These are phyloP conservation scores for Yamadazyma epiphylla DNA, from an alignment of 1,139 yeast species.

Conservation along the genomic window DNA sequence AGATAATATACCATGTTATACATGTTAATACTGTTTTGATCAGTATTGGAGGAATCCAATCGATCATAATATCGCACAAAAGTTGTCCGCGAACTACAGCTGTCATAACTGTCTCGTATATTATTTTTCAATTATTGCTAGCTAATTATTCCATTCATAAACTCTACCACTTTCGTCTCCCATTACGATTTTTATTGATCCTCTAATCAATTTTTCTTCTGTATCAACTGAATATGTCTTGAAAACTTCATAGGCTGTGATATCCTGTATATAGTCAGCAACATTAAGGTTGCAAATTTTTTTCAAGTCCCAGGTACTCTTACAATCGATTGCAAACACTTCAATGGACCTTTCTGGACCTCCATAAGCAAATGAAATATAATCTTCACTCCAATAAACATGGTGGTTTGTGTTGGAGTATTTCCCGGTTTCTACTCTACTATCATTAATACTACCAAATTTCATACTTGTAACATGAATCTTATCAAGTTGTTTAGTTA, in stretches of 20 bases:
- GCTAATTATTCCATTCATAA: conserved; percentile 20
- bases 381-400: conserved; percentile 37
- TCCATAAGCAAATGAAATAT: conserved; percentile 19
- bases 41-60: conserved; percentile 27
- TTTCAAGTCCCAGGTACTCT: conserved; percentile 19
- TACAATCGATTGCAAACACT: conserved; percentile 1
- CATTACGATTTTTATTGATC: conserved; percentile 25
- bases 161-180: conserved; percentile 43
- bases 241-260: conserved; percentile 26
- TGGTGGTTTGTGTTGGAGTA: conserved; percentile 23
- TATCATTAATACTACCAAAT: conserved; percentile 31
- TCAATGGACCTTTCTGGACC: conserved; percentile 8
- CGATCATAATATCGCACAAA: too few relatives aligned
- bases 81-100: too few relatives aligned
- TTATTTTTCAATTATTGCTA: too few relatives aligned
- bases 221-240: conserved; percentile 30
- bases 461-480: conserved; percentile 18
- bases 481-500: conserved; percentile 15
- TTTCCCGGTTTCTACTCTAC: conserved; percentile 23
- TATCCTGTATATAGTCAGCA: conserved; percentile 15
- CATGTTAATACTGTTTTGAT: conserved; percentile 30
- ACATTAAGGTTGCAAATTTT: conserved; percentile 13
- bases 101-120: too few relatives aligned
- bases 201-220: conserved; percentile 35
- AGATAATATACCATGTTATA: conserved; percentile 41